phyloP scores from a whole-genome alignment of 78 protist species.

The Cyanophora paradoxa region DNA sequence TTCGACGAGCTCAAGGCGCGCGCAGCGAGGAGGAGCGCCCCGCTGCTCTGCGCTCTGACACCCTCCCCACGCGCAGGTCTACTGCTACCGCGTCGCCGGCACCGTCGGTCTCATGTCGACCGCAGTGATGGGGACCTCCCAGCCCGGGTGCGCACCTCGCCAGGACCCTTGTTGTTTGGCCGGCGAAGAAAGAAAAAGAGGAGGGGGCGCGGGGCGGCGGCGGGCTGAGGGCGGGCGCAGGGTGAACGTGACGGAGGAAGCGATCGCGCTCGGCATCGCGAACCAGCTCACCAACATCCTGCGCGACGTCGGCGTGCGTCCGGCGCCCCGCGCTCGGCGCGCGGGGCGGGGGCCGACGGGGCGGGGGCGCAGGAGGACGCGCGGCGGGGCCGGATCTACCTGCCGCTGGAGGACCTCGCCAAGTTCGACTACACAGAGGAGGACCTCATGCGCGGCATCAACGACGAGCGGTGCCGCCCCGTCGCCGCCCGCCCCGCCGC shows the following conservation, averaged over 20 bases:
- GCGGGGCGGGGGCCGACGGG: neutral
- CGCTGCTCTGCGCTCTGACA: too few relatives aligned
- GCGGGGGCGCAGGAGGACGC: neutral
- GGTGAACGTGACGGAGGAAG: neutral
- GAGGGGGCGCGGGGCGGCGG: too few relatives aligned
- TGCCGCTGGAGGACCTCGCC: conserved; percentile 24
- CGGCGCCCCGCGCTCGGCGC: neutral
- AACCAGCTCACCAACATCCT: conserved; percentile 27
- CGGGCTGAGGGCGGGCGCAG: too few relatives aligned
- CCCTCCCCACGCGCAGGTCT: too few relatives aligned
- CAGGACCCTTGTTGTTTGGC: too few relatives aligned
- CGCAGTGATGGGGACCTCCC: conserved; percentile 26
- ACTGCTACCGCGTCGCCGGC: conserved; percentile 37
- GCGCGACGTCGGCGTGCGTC: conserved; percentile 36
- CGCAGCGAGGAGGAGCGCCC: too few relatives aligned
- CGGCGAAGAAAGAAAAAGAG: too few relatives aligned
- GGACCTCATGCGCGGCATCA: neutral
- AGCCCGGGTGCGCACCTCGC: too few relatives aligned
- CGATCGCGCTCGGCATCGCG: conserved; percentile 34
- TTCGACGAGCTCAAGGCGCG: conserved; percentile 29
- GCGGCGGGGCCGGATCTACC: conserved; percentile 13
- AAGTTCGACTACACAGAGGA: conserved; percentile 3
- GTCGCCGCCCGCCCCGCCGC: neutral
- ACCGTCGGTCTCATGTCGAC: conserved; percentile 33
- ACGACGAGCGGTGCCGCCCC: neutral